A percentile compares a stretch with the other conserved stretches of the same genome.
Conservation (phyloP, 352 stramenopile species). For the Pythium phragmitis region DNA sequence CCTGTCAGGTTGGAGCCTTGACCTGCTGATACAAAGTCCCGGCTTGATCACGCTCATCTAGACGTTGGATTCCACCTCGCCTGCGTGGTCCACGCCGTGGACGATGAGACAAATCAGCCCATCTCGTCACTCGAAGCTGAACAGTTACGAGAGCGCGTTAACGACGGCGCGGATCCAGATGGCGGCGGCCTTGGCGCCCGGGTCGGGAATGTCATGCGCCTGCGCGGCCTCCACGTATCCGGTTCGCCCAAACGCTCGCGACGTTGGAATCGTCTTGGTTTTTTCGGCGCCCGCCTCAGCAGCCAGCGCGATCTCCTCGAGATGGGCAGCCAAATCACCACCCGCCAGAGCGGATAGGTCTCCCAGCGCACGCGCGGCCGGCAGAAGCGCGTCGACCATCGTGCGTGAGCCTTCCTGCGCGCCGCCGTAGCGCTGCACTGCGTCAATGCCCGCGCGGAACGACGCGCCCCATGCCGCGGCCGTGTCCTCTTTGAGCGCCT, state of each 20-base stretch:
- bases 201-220: slow-evolving; percentile 89
- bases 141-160: slow-evolving; percentile 31
- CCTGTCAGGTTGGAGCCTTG: too few species aligned
- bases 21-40: too few species aligned
- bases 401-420: slow-evolving; percentile 93
- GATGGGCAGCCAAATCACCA: slow-evolving; percentile 31
- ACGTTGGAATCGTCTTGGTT: slow-evolving; percentile 88
- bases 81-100: too few species aligned
- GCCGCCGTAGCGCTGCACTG: slow-evolving; percentile 91
- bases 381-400: slow-evolving; percentile 96
- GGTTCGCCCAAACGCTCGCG: slow-evolving; percentile 64
- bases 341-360: slow-evolving; percentile 14
- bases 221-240: slow-evolving; percentile 91
- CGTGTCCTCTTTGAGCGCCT: slow-evolving; percentile 35
- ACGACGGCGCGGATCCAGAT: slow-evolving; percentile 84
- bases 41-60: neutral
- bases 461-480: slow-evolving; percentile 45
- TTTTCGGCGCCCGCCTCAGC: slow-evolving; percentile 88
- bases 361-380: slow-evolving; percentile 63
- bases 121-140: neutral
- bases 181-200: slow-evolving; percentile 91
- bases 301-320: slow-evolving; percentile 57
- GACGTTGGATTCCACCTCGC: neutral
- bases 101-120: neutral
- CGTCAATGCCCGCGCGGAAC: slow-evolving; percentile 77